Evolutionary conservation across 768 basidiomycete genomes (phyloP), one percentile per base, ranked within the genome.

Genomic region (Astraeus odoratus): DNA sequence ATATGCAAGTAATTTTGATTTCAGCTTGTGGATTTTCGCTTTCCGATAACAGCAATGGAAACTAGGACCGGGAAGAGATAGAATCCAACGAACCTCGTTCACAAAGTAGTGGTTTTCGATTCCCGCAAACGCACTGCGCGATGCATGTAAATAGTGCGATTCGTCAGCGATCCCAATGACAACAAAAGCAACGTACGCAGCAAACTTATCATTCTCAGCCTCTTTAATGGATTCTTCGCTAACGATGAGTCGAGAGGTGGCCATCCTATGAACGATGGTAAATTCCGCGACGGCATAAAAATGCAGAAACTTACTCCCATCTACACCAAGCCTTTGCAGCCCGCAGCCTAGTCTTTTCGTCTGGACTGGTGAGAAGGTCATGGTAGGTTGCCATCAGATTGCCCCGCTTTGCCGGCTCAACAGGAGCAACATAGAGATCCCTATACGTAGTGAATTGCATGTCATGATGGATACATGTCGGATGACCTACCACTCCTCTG

Each of bases 61-160:
- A n/a, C 6, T 30, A 10, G 7, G 27, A 13, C 25, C 16, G 39
- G n/a, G 47, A 30, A 43, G 12, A 39, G 16, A 27, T 27, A 31
- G 10, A 15, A 19, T 43, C 20, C 1, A 31, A 61, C 71, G 49
- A 43, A 86, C 86, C 43, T 78, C 75, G 55, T 93, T 88, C 42
- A 93, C 68, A 56, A 94, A 94, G 63, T 86, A 95, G 56, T 94
- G 90, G 56, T 91, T 91, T 67, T 92, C 91, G 37, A 94, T 91
- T 29, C 81, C 70, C 16, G 90, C 86, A 61, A 92, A 93, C 0
- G 90, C 83, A 45, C 88, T 92, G 42, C 22, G 16, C 13, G 34
- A 30, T 37, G 16, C 25, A 27, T 43, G n/a, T 50, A 30, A 48
- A 46, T 10, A 42, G 36, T 31, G 20, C 19, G 39, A 46, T 51